phyloP scores from a whole-genome alignment of 495 filamentous ascomycete species.

The Tuber microsphaerosporum region DNA sequence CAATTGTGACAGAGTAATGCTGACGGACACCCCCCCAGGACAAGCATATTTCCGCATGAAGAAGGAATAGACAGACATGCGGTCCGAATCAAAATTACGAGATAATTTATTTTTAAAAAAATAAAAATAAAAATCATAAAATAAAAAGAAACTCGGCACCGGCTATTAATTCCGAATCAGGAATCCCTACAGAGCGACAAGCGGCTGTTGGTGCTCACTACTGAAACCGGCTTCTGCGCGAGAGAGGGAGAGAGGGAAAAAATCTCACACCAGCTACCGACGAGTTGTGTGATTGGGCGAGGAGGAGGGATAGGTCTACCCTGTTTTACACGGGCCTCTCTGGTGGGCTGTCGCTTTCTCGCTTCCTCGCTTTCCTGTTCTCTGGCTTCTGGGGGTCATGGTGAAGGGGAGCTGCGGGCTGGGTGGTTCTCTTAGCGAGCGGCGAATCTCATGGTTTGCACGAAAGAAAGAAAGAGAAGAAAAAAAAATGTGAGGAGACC shows the following conservation, averaged over 20 bases:
- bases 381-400: constrained; percentile 8
- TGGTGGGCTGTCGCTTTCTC: background rate
- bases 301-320: background rate
- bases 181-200: constrained; percentile 23
- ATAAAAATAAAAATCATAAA: background rate
- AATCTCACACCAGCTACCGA: constrained; percentile 30
- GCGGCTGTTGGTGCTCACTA: constrained; percentile 28
- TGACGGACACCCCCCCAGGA: constrained; percentile 17
- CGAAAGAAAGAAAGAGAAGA: background rate
- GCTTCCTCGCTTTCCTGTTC: background rate
- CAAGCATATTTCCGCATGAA: constrained; percentile 17
- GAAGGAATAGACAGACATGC: constrained; percentile 27
- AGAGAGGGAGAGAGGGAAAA: background rate
- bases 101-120: background rate
- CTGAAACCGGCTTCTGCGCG: constrained; percentile 36
- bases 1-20: constrained; percentile 37
- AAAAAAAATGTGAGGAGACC: background rate
- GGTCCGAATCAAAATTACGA: constrained; percentile 20
- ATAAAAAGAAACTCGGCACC: constrained; percentile 29
- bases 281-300: constrained; percentile 27
- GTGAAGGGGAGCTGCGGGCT: constrained; percentile 1
- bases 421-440: constrained; percentile 10
- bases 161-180: constrained; percentile 24
- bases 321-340: constrained; percentile 4
- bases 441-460: constrained; percentile 4